Evolutionary conservation across 306 rosid species (phyloP), one percentile per base, ranked within the genome.

Genomic region (Calophaca sinica): DNA sequence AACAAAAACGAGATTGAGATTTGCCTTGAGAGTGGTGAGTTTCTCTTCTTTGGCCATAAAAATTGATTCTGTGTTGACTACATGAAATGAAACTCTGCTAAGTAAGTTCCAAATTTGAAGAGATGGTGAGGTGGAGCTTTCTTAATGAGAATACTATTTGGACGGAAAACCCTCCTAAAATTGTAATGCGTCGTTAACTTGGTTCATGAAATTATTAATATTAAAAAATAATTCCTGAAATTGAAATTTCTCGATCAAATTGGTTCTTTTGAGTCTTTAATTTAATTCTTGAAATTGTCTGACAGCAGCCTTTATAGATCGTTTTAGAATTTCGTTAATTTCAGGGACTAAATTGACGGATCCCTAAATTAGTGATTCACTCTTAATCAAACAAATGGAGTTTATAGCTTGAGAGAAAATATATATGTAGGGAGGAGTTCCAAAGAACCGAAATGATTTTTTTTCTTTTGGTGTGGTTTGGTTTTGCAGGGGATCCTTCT

Each of bases 21-120:
- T 65, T 92, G 93, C 69, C 81, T 94, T 3, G 99, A 94, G 81
- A 94, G 99, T 84, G 99, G 99, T 92, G 92, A 88, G 97, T 90
- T 73, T 58, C 58, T 81, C 78, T 77, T 68, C 82, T 77, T 49
- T n/a, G n/a, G n/a, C n/a, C n/a, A n/a, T n/a, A n/a, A n/a, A n/a
- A n/a, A n/a, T n/a, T n/a, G n/a, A n/a, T n/a, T n/a, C n/a, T n/a
- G n/a, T n/a, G n/a, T n/a, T n/a, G n/a, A n/a, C n/a, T n/a, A n/a
- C n/a, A n/a, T n/a, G n/a, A n/a, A n/a, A n/a, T n/a, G n/a, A n/a
- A n/a, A n/a, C n/a, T n/a, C n/a, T n/a, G n/a, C n/a, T n/a, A n/a
- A n/a, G n/a, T n/a, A n/a, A n/a, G n/a, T 76, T 73, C 83, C 79
- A 79, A 76, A 77, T 57, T 32, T 53, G 44, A 38, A 14, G 29